Evolutionary conservation across 2,329 filamentous ascomycete species (phyloP).

Genomic region (Sporothrix euskadiensis): DNA sequence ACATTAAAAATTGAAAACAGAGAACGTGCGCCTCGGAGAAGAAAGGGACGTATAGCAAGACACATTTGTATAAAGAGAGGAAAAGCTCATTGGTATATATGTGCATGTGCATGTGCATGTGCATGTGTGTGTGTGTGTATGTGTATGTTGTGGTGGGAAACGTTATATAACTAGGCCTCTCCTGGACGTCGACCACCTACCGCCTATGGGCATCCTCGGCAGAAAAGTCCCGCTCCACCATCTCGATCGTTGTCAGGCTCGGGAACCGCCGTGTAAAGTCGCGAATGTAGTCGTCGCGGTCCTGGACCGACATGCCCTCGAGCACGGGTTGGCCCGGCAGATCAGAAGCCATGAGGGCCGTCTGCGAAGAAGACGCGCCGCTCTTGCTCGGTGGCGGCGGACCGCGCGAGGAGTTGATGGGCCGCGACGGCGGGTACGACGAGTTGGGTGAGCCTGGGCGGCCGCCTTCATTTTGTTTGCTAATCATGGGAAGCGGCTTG

Average conservation of each 20-base stretch:
- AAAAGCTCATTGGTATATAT: constrained; percentile 21
- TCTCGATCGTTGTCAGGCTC: constrained; percentile 79
- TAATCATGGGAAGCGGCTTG: constrained; percentile 39
- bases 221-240: constrained; percentile 71
- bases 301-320: constrained; percentile 54
- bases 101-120: background rate
- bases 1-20: background rate
- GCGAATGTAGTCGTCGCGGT: constrained; percentile 65
- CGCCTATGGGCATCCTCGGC: constrained; percentile 37
- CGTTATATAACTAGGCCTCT: background rate
- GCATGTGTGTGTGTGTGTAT: background rate
- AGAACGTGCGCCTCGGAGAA: background rate
- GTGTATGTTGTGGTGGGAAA: background rate
- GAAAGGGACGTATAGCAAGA: background rate
- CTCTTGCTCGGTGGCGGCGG: constrained; percentile 28
- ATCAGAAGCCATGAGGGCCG: constrained; percentile 47
- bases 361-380: constrained; percentile 22
- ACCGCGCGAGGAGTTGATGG: constrained; percentile 13
- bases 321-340: constrained; percentile 52
- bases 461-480: constrained; percentile 28
- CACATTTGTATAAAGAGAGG: background rate
- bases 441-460: constrained; percentile 47
- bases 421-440: constrained; percentile 31
- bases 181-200: background rate
- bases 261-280: constrained; percentile 85